These are phyloP conservation scores for Psilocybe sp. DNA, from an alignment of 768 basidiomycete species.

Conservation along the genomic window DNA sequence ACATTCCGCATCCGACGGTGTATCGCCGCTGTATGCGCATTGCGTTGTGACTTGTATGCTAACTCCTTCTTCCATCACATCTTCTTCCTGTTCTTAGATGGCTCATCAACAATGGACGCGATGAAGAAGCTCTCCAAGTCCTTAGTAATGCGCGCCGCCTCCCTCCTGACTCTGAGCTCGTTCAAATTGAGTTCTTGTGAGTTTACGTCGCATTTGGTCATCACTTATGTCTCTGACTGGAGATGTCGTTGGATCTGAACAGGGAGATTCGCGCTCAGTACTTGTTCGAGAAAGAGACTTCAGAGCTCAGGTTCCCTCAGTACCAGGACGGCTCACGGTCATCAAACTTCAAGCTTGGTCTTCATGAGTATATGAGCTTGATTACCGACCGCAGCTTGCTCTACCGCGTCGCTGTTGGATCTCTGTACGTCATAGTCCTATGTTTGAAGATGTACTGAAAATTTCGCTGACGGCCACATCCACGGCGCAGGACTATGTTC, in stretches of 20 bases:
- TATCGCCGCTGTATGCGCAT: no score
- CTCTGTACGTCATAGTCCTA: conserved; percentile 35
- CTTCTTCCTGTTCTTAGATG: conserved; percentile 38
- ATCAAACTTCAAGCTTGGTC: conserved; percentile 61
- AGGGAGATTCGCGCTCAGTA: conserved; percentile 76
- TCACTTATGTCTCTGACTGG: not conserved
- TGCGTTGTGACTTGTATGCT: no score
- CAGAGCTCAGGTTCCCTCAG: conserved; percentile 53
- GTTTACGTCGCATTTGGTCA: conserved; percentile 19
- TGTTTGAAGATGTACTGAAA: not conserved
- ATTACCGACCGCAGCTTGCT: conserved; percentile 54
- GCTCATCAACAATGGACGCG: conserved; percentile 75
- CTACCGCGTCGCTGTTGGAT: conserved; percentile 60
- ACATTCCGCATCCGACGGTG: no score
- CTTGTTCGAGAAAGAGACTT: conserved; percentile 68
- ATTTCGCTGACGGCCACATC: conserved; percentile 2
- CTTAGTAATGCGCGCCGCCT: conserved; percentile 58
- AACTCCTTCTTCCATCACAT: no score
- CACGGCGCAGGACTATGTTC: conserved; percentile 54
- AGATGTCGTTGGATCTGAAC: not conserved
- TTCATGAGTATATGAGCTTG: conserved; percentile 61
- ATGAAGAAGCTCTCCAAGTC: conserved; percentile 68
- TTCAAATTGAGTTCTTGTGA: conserved; percentile 73
- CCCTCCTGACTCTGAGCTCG: conserved; percentile 56
- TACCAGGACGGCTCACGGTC: conserved; percentile 58